A percentile compares a stretch with the other conserved stretches of the same genome.
phyloP scores from a whole-genome alignment of 768 basidiomycete species.

The Rhodotorula graminis region DNA sequence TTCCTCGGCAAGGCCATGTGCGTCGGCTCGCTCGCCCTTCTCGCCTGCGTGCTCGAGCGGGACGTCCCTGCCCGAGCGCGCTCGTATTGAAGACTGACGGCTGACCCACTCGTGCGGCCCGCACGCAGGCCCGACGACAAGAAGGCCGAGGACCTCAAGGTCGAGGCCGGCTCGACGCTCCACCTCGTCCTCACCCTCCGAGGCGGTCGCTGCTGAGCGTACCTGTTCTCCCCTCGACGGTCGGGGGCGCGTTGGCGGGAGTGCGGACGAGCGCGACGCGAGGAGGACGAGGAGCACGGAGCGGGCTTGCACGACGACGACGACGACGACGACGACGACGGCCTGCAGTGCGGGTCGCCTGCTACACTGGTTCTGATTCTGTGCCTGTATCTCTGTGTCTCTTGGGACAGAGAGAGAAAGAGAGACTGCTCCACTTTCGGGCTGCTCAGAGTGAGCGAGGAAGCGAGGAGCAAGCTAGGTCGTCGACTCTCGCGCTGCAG shows the following conservation, averaged over 20 bases:
- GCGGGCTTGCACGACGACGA: neutral
- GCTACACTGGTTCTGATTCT: neutral
- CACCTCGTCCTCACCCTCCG: conserved; percentile 93
- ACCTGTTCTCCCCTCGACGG: too few relatives aligned
- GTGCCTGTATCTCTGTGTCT: neutral
- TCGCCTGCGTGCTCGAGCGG: neutral
- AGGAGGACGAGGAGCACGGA: neutral
- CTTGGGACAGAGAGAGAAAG: too few relatives aligned
- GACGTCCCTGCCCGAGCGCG: neutral
- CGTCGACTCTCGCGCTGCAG: too few relatives aligned
- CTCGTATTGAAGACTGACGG: too few relatives aligned
- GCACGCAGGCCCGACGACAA: conserved; percentile 77
- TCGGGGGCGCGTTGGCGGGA: too few relatives aligned
- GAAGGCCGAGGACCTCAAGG: conserved; percentile 75
- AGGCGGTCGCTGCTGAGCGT: conserved; percentile 57
- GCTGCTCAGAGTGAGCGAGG: too few relatives aligned
- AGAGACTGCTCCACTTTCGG: too few relatives aligned
- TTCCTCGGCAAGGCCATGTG: conserved; percentile 90
- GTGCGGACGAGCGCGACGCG: neutral
- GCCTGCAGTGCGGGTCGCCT: neutral
- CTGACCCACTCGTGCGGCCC: neutral
- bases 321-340: too few relatives aligned
- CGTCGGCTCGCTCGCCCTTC: conserved; percentile 22
- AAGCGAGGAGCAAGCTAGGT: too few relatives aligned
- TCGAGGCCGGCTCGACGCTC: conserved; percentile 76